Evolutionary conservation across 768 basidiomycete genomes (phyloP), one percentile per base, ranked within the genome.

Genomic region (Atractiella rhizophila): DNA sequence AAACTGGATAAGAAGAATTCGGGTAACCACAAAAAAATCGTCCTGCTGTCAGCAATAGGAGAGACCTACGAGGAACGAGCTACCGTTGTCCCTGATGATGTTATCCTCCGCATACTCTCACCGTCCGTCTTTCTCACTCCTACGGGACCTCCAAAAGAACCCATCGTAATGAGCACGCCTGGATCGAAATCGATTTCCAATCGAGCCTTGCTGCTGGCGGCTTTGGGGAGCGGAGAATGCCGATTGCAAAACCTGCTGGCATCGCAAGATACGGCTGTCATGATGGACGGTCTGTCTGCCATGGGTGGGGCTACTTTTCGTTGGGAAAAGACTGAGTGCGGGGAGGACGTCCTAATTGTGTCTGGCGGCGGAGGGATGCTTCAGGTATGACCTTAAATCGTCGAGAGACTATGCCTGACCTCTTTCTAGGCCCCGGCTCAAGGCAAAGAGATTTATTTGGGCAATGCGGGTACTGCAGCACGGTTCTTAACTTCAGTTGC

Each of bases 121-220:
- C 76, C 81, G 40, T 78, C 77, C 0, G 77, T 70, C 7, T 74
- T 64, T 42, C 71, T 98, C 45, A 60, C 76, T 40, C 66, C 54
- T 6, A 70, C 33, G 59, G 68, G 46, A 70, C 74, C 4, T 57
- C 49, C 56, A 46, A 56, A 60, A 48, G 52, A 58, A 43, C 56
- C 61, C 6, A 60, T 73, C 40, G 59, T 59, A n/a, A 80, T 96
- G 76, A 66, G 78, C 12, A 94, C 91, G 0, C 91, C 91, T 0
- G 88, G 91, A 10, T 82, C 78, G 20, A 96, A 98, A 63, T 85
- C 79, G 55, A 77, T 98, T 50, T 91, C 83, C 1, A 96, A 96
- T 57, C 73, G 88, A 25, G 83, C 80, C 0, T 64, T 98, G 29
- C 74, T 96, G 2, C 70, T 98, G 23, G 88, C 91, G 8, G 85